Evolutionary conservation across 495 filamentous ascomycete species (phyloP).

Genomic region (Gamarada debralockiae): DNA sequence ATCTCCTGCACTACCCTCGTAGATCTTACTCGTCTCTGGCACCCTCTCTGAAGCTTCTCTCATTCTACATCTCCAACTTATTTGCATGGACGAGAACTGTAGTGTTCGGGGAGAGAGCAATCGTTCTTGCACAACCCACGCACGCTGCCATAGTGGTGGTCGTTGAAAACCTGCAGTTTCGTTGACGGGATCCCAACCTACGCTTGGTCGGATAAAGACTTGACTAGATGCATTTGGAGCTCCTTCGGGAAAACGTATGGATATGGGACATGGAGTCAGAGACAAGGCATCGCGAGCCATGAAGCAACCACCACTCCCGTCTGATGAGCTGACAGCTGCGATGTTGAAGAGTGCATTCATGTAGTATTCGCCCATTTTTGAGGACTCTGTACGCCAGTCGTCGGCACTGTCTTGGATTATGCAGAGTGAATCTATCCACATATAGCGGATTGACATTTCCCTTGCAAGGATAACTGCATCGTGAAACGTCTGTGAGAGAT

Average conservation of each 20-base stretch:
- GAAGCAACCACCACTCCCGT: background rate
- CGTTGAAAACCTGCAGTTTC: too few relatives aligned
- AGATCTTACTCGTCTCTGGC: background rate
- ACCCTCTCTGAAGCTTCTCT: slow-evolving; percentile 1
- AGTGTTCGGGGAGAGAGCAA: too few relatives aligned
- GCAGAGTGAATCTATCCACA: too few relatives aligned
- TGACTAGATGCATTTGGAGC: too few relatives aligned
- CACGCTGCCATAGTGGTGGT: too few relatives aligned
- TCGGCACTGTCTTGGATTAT: slow-evolving; percentile 26
- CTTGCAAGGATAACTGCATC: slow-evolving; percentile 1
- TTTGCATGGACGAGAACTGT: too few relatives aligned
- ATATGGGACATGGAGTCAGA: too few relatives aligned
- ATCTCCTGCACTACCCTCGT: background rate
- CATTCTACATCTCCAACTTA: too few relatives aligned
- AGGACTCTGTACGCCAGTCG: slow-evolving; percentile 20
- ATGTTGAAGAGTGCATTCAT: background rate
- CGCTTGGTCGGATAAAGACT: too few relatives aligned
- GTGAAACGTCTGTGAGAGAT: slow-evolving; percentile 1
- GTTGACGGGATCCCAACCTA: too few relatives aligned
- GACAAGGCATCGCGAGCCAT: background rate
- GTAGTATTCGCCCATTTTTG: slow-evolving; percentile 12
- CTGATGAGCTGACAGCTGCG: background rate
- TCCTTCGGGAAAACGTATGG: background rate
- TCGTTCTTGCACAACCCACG: too few relatives aligned
- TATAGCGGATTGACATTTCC: slow-evolving; percentile 13